A percentile compares a stretch with the other conserved stretches of the same genome.
These are phyloP conservation scores for Penicillium sp. DNA, from an alignment of 2,329 filamentous ascomycete genomes.

Conservation along the genomic window DNA sequence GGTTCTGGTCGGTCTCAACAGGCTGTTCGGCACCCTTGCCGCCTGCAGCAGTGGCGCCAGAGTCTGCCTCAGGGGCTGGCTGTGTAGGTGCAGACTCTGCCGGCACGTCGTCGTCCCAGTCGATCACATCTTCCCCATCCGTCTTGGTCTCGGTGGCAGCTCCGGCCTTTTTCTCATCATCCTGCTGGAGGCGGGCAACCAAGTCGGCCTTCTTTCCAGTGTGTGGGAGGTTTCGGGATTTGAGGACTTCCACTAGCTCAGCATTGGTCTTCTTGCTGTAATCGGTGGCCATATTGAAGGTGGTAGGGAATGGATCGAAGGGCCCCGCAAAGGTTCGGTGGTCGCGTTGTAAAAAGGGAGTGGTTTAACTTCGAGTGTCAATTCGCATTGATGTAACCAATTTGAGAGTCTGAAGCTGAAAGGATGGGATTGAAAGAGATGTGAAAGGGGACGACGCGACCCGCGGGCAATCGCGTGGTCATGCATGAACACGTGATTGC, in stretches of 20 bases:
- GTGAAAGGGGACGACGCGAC: too few relatives aligned
- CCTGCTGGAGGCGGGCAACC: slow-evolving; percentile 44
- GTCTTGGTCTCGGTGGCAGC: slow-evolving; percentile 24
- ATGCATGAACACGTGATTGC: too few relatives aligned
- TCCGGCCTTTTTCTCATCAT: slow-evolving; percentile 32
- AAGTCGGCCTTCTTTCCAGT: slow-evolving; percentile 49
- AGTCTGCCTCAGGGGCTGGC: slow-evolving; percentile 29
- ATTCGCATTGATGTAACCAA: background rate
- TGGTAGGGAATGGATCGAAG: background rate
- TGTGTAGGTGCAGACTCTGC: slow-evolving; percentile 21
- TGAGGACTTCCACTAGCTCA: slow-evolving; percentile 47
- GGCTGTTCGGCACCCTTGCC: slow-evolving; percentile 36
- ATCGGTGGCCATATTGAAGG: slow-evolving; percentile 37
- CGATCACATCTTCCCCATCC: slow-evolving; percentile 42
- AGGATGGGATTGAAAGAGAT: slow-evolving; percentile 2
- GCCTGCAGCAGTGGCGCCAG: slow-evolving; percentile 35
- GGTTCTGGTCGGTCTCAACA: slow-evolving; percentile 39
- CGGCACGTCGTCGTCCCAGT: slow-evolving; percentile 40
- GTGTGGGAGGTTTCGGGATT: slow-evolving; percentile 43
- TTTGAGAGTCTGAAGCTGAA: slow-evolving; percentile 1
- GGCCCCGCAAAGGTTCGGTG: slow-evolving; percentile 37
- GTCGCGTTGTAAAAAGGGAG: too few relatives aligned
- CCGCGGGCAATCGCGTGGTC: too few relatives aligned
- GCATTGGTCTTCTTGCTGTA: slow-evolving; percentile 49
- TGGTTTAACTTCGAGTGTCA: too few relatives aligned